Conservation (phyloP, 2,329 filamentous ascomycete genomes). For the Hirsutella thompsonii region DNA sequence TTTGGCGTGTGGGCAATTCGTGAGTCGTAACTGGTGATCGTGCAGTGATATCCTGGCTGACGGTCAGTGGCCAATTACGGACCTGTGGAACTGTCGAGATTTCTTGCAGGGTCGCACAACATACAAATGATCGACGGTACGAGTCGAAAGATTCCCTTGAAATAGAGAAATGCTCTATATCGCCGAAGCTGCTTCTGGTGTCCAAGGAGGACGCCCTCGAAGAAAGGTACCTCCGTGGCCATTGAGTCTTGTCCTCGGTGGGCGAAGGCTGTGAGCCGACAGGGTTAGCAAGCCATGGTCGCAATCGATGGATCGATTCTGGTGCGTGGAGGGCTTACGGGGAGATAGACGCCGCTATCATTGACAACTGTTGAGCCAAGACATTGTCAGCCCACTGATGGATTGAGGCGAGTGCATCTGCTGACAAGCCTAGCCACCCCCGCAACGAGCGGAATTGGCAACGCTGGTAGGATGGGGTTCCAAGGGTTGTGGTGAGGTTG, state of each 20-base stretch:
- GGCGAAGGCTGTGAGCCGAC: slow-evolving; percentile 58
- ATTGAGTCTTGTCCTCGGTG: slow-evolving; percentile 70
- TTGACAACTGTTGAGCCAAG: slow-evolving; percentile 60
- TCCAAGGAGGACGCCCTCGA: slow-evolving; percentile 42
- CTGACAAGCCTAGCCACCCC: slow-evolving; percentile 6
- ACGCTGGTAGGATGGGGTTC: not conserved
- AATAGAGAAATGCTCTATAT: slow-evolving; percentile 89
- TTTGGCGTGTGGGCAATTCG: slow-evolving; percentile 56
- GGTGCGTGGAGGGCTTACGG: slow-evolving; percentile 40
- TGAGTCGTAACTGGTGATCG: slow-evolving; percentile 58
- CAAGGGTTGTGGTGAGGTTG: not conserved
- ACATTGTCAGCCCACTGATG: slow-evolving; percentile 12
- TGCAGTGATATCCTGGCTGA: slow-evolving; percentile 73
- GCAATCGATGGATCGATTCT: not conserved
- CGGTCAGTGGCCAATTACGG: not conserved
- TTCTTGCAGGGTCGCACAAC: slow-evolving; percentile 17
- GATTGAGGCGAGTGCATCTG: slow-evolving; percentile 2
- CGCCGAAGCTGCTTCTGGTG: slow-evolving; percentile 51
- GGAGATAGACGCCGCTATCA: slow-evolving; percentile 87
- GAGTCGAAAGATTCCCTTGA: slow-evolving; percentile 95
- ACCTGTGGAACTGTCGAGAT: not conserved
- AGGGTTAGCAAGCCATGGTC: not conserved
- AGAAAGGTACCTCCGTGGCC: slow-evolving; percentile 45
- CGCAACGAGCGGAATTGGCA: not conserved
- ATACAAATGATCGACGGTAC: slow-evolving; percentile 87